These are phyloP conservation scores for Onygenales sp. DNA, from an alignment of 2,329 filamentous ascomycete species.

Conservation along the genomic window DNA sequence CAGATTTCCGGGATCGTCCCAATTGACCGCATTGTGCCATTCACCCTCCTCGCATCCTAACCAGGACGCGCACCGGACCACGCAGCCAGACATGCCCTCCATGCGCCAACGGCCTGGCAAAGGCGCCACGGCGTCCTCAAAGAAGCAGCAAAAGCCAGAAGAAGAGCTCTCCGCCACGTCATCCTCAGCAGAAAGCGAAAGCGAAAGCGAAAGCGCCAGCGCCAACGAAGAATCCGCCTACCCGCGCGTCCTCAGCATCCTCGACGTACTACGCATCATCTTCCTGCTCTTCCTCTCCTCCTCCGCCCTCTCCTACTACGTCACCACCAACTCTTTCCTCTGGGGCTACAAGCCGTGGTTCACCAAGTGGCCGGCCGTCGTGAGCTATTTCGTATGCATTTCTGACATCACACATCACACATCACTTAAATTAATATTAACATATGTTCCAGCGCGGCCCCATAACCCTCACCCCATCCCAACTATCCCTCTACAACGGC, in stretches of 20 bases:
- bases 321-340: conserved; percentile 59
- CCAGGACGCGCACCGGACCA: neutral
- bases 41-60: too few relatives aligned
- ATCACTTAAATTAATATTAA: neutral
- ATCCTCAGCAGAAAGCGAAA: neutral
- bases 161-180: neutral
- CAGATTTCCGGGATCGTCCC: too few relatives aligned
- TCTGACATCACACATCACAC: neutral
- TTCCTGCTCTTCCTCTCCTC: conserved; percentile 7
- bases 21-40: too few relatives aligned
- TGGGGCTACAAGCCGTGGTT: conserved; percentile 61
- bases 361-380: conserved; percentile 49
- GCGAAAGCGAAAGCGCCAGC: neutral
- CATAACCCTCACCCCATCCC: conserved; percentile 59
- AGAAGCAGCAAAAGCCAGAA: neutral
- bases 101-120: conserved; percentile 3
- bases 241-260: conserved; percentile 4
- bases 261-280: conserved; percentile 11
- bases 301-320: conserved; percentile 60
- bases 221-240: conserved; percentile 5
- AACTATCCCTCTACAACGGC: conserved; percentile 72
- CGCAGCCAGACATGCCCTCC: neutral
- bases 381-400: conserved; percentile 49
- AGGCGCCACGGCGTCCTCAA: neutral
- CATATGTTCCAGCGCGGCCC: conserved; percentile 40